These are phyloP conservation scores for Tilletia horrida DNA, from an alignment of 1,284 basidiomycete species.

Conservation along the genomic window DNA sequence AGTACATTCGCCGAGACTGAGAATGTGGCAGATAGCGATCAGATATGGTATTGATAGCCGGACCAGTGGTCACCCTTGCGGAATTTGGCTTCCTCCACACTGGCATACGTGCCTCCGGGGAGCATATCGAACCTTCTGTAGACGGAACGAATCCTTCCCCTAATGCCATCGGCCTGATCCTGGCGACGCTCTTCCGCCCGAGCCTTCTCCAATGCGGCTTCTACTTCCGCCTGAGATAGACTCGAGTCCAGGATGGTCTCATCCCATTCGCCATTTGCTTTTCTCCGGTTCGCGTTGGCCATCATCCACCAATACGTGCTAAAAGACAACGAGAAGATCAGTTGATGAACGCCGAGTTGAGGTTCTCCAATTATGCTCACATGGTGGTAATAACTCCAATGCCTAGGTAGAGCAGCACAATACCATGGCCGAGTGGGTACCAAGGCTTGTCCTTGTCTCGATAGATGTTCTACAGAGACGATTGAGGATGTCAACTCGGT, in stretches of 20 bases:
- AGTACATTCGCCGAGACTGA: too few species aligned
- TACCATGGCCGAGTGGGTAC: conserved; percentile 67
- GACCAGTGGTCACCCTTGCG: conserved; percentile 40
- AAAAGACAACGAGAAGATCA: too few species aligned
- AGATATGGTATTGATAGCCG: conserved; percentile 20
- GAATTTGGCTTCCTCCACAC: conserved; percentile 31
- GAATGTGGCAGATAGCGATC: too few species aligned
- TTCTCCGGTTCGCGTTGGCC: conserved; percentile 63
- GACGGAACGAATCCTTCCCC: conserved; percentile 23
- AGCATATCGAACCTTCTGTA: conserved; percentile 26
- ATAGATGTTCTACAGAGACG: conserved; percentile 60
- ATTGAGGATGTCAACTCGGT: too few species aligned
- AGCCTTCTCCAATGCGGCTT: conserved; percentile 25
- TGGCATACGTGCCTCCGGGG: conserved; percentile 41
- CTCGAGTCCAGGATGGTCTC: conserved; percentile 62
- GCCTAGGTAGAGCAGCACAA: conserved; percentile 69
- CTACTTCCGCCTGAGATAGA: conserved; percentile 22
- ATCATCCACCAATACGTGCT: conserved; percentile 60
- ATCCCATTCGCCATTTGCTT: conserved; percentile 66
- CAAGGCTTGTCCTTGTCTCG: conserved; percentile 66
- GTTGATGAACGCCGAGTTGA: too few species aligned
- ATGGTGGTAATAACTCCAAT: conserved; percentile 63
- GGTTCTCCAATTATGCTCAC: too few species aligned
- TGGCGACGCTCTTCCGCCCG: conserved; percentile 27
- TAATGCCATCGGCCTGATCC: conserved; percentile 21